Conservation (phyloP, 345 rosid species). For the Durio zibethinus region DNA sequence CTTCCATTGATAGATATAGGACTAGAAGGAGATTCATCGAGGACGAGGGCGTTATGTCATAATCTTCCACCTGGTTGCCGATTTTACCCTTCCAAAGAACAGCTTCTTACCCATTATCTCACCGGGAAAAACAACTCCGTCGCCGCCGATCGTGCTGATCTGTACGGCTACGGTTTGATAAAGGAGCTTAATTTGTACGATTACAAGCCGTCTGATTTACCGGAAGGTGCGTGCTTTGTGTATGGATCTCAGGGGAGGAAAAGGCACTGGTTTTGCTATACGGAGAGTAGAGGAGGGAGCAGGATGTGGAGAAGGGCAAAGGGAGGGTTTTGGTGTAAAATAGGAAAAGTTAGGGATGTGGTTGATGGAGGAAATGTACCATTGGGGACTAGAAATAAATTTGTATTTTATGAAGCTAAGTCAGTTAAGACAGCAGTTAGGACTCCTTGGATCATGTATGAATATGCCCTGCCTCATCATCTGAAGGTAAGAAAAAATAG, state of each 20-base stretch:
- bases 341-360: constrained; percentile 33
- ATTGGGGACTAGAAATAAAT: constrained; percentile 36
- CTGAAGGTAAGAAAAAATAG: constrained; percentile 26
- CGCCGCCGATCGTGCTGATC: neutral
- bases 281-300: constrained; percentile 14
- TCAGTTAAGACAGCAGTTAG: constrained; percentile 26
- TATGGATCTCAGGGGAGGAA: constrained; percentile 31
- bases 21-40: neutral
- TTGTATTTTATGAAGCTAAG: constrained; percentile 37
- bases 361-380: constrained; percentile 27
- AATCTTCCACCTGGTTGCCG: constrained; percentile 39
- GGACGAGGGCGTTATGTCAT: constrained; percentile 8
- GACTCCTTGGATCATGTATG: constrained; percentile 49
- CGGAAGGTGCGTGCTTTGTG: constrained; percentile 31
- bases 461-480: constrained; percentile 40
- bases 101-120: constrained; percentile 42
- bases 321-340: constrained; percentile 45
- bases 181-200: constrained; percentile 42
- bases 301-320: constrained; percentile 26
- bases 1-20: neutral
- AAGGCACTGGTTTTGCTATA: constrained; percentile 52
- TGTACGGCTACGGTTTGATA: constrained; percentile 33
- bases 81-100: constrained; percentile 47
- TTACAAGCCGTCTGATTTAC: constrained; percentile 37
- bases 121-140: constrained; percentile 27